Evolutionary conservation across 169 alveolate genomes (phyloP).

Genomic region (Plasmodium blacklocki): DNA sequence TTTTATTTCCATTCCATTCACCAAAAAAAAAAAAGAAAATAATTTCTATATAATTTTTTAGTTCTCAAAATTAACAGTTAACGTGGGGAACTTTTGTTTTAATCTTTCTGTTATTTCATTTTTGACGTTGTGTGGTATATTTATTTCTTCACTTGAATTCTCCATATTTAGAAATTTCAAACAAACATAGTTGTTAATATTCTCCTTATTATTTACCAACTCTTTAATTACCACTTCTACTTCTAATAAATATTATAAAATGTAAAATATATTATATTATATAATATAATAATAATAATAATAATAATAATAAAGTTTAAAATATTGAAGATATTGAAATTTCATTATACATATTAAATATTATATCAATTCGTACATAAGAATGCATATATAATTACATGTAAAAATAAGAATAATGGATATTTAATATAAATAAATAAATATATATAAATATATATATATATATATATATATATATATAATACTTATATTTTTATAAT

Average conservation of each 20-base stretch:
- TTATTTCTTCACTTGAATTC: constrained; percentile 26
- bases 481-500: neutral
- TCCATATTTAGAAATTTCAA: constrained; percentile 35
- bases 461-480: neutral
- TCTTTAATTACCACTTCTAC: constrained; percentile 53
- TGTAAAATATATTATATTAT: too few species aligned
- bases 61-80: constrained; percentile 70
- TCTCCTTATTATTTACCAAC: constrained; percentile 52
- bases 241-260: constrained; percentile 12
- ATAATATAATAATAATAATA: too few species aligned
- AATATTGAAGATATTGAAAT: neutral
- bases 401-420: neutral
- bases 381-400: neutral
- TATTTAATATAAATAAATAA: neutral
- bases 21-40: constrained; percentile 25
- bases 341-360: neutral
- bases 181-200: constrained; percentile 60
- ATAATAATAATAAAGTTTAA: too few species aligned
- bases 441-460: neutral
- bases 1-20: neutral
- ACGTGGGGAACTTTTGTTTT: constrained; percentile 66
- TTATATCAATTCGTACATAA: neutral
- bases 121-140: constrained; percentile 48
- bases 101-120: constrained; percentile 74
- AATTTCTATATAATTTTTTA: constrained; percentile 9